Percentiles rank a stretch among this genome's conserved stretches.
These are phyloP conservation scores for Aspergillus nanangensis DNA, from an alignment of 495 filamentous ascomycete genomes.

Conservation along the genomic window DNA sequence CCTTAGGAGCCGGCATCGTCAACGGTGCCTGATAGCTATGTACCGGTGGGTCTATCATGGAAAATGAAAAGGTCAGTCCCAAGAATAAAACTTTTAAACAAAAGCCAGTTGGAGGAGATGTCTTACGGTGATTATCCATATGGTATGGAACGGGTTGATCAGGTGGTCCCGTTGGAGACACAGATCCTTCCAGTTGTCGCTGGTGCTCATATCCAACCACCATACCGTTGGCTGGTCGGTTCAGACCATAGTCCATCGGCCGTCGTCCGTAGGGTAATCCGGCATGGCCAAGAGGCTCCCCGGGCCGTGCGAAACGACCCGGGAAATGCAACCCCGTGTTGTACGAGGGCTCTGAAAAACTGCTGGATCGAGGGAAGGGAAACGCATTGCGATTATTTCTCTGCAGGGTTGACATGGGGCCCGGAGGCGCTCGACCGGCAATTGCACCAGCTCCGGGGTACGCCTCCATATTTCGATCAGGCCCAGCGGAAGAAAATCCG, in stretches of 20 bases:
- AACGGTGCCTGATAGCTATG: conserved; percentile 31
- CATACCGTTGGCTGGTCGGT: conserved; percentile 25
- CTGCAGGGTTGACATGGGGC: conserved; percentile 28
- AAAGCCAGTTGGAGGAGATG: background rate
- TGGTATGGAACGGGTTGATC: conserved; percentile 22
- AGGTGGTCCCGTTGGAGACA: conserved; percentile 34
- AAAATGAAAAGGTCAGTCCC: no score
- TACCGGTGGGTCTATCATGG: conserved; percentile 31
- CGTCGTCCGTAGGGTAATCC: conserved; percentile 30
- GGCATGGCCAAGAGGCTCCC: conserved; percentile 21
- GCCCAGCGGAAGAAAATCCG: conserved; percentile 34
- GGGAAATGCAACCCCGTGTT: conserved; percentile 30
- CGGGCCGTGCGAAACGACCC: conserved; percentile 26
- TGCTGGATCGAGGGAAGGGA: conserved; percentile 37
- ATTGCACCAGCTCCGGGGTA: conserved; percentile 22
- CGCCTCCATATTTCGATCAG: conserved; percentile 23
- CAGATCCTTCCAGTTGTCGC: conserved; percentile 32
- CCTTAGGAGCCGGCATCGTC: conserved; percentile 27
- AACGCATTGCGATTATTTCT: conserved; percentile 30
- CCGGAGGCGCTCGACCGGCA: conserved; percentile 26
- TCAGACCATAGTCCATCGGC: conserved; percentile 31
- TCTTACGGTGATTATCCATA: conserved; percentile 15
- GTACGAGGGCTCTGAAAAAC: conserved; percentile 37
- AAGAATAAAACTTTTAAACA: no score
- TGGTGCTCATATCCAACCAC: conserved; percentile 28